These are phyloP conservation scores for Wakefieldia striispora DNA, from an alignment of 768 basidiomycete species.

Conservation along the genomic window DNA sequence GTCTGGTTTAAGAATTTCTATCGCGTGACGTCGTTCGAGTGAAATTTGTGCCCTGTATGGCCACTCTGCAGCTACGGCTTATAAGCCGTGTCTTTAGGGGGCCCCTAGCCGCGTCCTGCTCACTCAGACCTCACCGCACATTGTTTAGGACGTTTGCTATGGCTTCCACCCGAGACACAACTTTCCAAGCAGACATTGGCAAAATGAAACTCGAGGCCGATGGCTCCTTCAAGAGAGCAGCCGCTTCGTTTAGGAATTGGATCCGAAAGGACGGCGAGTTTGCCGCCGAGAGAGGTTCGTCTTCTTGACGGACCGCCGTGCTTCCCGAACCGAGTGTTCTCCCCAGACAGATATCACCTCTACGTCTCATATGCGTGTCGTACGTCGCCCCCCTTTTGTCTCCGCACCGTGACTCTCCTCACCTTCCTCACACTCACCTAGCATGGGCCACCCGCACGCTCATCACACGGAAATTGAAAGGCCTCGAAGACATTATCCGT, in stretches of 20 bases:
- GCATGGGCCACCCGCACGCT: slow-evolving; percentile 94
- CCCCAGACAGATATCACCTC: slow-evolving; percentile 82
- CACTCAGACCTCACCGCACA: background rate
- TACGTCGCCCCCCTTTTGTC: slow-evolving; percentile 37
- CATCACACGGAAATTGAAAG: slow-evolving; percentile 89
- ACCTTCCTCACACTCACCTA: slow-evolving; percentile 21
- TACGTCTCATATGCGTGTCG: slow-evolving; percentile 88
- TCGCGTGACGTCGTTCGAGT: no score
- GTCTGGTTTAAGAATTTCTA: no score
- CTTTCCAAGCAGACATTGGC: slow-evolving; percentile 48
- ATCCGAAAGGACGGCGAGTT: slow-evolving; percentile 60
- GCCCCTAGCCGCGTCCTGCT: slow-evolving; percentile 5
- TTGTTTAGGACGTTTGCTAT: slow-evolving; percentile 16
- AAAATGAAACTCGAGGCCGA: slow-evolving; percentile 54
- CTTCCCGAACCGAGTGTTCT: background rate
- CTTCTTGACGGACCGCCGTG: background rate
- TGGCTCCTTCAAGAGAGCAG: slow-evolving; percentile 64
- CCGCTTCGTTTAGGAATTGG: slow-evolving; percentile 51
- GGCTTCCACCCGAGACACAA: slow-evolving; percentile 32
- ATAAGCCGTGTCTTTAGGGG: slow-evolving; percentile 8
- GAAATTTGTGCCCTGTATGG: slow-evolving; percentile 20
- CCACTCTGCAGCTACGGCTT: background rate
- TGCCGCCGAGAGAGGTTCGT: slow-evolving; percentile 72
- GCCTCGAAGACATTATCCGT: slow-evolving; percentile 83
- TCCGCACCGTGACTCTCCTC: no score